Evolutionary conservation across 2,329 filamentous ascomycete genomes (phyloP).

Genomic region (Penicillium sp.): DNA sequence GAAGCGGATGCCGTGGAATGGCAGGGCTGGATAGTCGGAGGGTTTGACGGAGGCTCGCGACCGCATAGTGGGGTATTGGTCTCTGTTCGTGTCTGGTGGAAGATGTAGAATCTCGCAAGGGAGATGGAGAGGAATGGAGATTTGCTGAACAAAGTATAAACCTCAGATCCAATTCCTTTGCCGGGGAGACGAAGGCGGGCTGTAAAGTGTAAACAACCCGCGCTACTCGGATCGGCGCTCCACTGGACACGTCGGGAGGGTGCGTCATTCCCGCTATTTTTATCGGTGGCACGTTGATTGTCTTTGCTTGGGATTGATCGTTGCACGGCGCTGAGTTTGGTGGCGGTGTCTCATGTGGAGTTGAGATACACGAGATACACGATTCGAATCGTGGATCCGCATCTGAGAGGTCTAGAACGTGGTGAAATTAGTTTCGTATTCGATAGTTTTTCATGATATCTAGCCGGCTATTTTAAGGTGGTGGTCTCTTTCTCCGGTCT

Average conservation of each 20-base stretch:
- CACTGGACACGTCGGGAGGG: conserved; percentile 73
- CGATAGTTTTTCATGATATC: neutral
- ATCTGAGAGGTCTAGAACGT: neutral
- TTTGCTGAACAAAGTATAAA: conserved; percentile 3
- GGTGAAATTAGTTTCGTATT: neutral
- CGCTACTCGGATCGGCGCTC: conserved; percentile 24
- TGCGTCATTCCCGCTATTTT: conserved; percentile 55
- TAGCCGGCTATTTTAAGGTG: neutral
- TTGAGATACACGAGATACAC: neutral
- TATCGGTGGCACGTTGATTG: conserved; percentile 35
- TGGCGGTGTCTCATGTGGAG: neutral
- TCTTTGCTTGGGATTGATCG: neutral
- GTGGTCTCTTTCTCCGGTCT: neutral
- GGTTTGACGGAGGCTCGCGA: conserved; percentile 37
- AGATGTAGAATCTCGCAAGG: neutral
- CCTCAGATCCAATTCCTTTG: neutral
- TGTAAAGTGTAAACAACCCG: conserved; percentile 22
- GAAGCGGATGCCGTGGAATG: conserved; percentile 47
- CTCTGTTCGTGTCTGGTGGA: neutral
- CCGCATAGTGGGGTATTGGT: conserved; percentile 32
- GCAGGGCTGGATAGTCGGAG: conserved; percentile 45
- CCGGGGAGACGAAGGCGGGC: neutral
- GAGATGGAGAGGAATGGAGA: neutral
- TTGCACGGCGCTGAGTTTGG: neutral
- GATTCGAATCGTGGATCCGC: neutral